phyloP scores from a whole-genome alignment of 345 rosid species.

The Gossypium thurberi region DNA sequence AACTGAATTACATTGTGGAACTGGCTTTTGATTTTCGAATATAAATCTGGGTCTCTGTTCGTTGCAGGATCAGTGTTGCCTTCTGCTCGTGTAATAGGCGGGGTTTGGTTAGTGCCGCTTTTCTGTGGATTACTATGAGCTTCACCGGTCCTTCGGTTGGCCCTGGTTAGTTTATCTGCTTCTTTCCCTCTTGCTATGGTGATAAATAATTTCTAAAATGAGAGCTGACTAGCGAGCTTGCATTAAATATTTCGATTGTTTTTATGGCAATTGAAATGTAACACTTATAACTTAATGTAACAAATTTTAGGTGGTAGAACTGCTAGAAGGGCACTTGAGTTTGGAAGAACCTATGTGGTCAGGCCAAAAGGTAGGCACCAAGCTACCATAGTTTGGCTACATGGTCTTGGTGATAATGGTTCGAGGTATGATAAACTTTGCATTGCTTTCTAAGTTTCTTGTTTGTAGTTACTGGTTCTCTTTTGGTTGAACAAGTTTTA shows the following conservation, averaged over 20 bases:
- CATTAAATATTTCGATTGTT: neutral
- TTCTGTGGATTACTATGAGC: constrained; percentile 48
- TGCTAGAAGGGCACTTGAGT: constrained; percentile 50
- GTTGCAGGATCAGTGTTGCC: constrained; percentile 22
- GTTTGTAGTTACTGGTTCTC: neutral
- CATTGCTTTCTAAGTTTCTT: constrained; percentile 7
- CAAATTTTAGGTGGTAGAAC: constrained; percentile 39
- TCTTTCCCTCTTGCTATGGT: neutral
- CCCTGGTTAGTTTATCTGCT: constrained; percentile 47
- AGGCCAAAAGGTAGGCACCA: constrained; percentile 95
- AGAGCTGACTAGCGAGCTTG: neutral
- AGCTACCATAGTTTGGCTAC: constrained; percentile 95
- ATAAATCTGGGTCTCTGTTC: constrained; percentile 16
- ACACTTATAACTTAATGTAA: neutral
- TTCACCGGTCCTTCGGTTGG: constrained; percentile 55
- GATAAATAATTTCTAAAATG: neutral
- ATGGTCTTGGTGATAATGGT: constrained; percentile 97
- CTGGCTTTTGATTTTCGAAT: neutral
- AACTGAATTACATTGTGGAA: neutral
- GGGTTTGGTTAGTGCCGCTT: constrained; percentile 10
- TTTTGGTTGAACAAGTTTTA: neutral
- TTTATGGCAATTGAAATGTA: neutral
- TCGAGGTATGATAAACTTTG: constrained; percentile 48
- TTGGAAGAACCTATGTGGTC: constrained; percentile 79
- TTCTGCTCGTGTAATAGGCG: neutral